Conservation (phyloP, 768 basidiomycete genomes). For the Kwoniella heveanensis region DNA sequence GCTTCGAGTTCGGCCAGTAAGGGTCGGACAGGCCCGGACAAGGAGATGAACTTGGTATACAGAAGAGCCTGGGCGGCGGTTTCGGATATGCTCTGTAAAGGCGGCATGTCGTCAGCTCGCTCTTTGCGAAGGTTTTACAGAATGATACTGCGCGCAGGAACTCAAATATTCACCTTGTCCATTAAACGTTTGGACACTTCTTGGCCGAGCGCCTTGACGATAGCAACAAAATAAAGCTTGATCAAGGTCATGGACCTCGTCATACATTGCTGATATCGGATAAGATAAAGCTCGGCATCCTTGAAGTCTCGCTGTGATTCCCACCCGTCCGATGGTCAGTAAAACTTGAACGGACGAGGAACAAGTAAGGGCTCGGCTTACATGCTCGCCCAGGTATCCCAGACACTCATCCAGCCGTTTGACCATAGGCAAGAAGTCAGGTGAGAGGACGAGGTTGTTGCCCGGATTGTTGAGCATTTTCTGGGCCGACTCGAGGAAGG, state of each 20-base stretch:
- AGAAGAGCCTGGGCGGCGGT: constrained; percentile 71
- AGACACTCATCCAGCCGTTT: constrained; percentile 93
- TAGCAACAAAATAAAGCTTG: constrained; percentile 92
- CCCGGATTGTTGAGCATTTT: constrained; percentile 93
- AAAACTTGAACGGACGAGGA: no score
- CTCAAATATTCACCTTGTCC: constrained; percentile 64
- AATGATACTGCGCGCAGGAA: neutral
- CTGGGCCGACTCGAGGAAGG: constrained; percentile 88
- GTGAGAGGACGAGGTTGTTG: constrained; percentile 82
- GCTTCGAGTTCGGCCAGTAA: constrained; percentile 83
- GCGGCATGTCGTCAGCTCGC: neutral
- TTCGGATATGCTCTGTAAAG: constrained; percentile 68
- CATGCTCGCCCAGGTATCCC: constrained; percentile 82
- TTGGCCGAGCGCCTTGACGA: constrained; percentile 72
- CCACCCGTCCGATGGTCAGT: no score
- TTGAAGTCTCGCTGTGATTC: constrained; percentile 74
- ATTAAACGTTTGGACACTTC: constrained; percentile 75
- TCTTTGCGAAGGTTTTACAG: no score
- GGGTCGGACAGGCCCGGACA: constrained; percentile 72
- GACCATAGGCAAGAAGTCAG: constrained; percentile 93
- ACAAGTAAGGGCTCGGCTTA: constrained; percentile 61
- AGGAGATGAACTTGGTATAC: constrained; percentile 81
- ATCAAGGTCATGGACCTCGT: constrained; percentile 97
- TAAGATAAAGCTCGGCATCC: constrained; percentile 90
- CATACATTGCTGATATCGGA: constrained; percentile 97